Conservation (phyloP, 2,329 filamentous ascomycete genomes). For the Neofusicoccum ribis region DNA sequence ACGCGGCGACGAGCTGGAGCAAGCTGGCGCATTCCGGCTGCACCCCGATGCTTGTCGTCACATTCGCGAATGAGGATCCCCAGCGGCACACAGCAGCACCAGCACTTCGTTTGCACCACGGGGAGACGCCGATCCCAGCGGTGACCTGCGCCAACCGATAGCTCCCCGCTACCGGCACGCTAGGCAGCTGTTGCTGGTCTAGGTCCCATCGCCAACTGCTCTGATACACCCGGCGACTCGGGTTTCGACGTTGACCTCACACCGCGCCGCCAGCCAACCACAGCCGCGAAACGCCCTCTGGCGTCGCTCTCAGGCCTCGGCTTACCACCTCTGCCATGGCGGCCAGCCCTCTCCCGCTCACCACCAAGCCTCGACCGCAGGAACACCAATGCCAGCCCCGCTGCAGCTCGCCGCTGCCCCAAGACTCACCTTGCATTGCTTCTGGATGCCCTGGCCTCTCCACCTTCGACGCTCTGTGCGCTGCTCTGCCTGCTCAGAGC, state of each 20-base stretch:
- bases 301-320: not conserved
- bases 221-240: conserved; percentile 2
- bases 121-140: not conserved
- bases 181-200: not conserved
- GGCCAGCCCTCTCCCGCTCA: not conserved
- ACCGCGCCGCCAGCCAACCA: not conserved
- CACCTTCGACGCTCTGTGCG: no score
- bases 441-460: no score
- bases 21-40: not conserved
- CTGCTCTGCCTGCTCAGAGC: not conserved
- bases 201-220: not conserved
- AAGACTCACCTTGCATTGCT: not conserved
- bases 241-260: not conserved
- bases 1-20: not conserved
- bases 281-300: not conserved
- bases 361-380: not conserved
- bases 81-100: not conserved
- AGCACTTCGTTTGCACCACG: not conserved
- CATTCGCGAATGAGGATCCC: not conserved
- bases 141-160: not conserved
- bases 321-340: not conserved
- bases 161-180: not conserved
- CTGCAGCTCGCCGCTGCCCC: not conserved
- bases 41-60: not conserved
- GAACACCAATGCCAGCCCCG: not conserved